These are phyloP conservation scores for Lipomyces orientalis DNA, from an alignment of 805 yeast genomes.

Conservation along the genomic window DNA sequence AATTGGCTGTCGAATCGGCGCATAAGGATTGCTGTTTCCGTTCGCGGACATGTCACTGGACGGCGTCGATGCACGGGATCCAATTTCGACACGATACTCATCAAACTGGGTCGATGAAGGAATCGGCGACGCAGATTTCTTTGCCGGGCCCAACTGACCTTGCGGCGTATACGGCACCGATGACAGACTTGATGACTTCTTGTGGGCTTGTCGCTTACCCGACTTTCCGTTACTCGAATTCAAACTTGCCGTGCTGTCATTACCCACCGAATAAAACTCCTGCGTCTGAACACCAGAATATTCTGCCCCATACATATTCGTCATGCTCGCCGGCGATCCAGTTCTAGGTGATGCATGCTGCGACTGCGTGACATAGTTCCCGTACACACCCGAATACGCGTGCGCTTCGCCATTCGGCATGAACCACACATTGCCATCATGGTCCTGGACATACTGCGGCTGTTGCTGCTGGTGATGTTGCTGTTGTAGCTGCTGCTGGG, in stretches of 20 bases:
- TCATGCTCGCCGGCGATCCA: constrained; percentile 16
- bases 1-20: constrained; percentile 44
- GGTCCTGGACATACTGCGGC: constrained; percentile 29
- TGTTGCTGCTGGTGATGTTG: constrained; percentile 10
- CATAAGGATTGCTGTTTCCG: constrained; percentile 11
- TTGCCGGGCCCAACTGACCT: background rate
- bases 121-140: background rate
- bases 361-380: background rate
- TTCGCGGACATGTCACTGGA: constrained; percentile 4
- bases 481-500: constrained; percentile 35
- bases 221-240: background rate
- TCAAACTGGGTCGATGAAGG: constrained; percentile 22
- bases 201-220: background rate
- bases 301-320: background rate
- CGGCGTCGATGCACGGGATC: constrained; percentile 6
- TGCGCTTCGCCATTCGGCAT: constrained; percentile 10
- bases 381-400: background rate
- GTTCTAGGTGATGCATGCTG: constrained; percentile 3
- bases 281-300: background rate
- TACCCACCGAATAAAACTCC: constrained; percentile 3
- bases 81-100: constrained; percentile 28
- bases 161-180: background rate
- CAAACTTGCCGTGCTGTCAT: constrained; percentile 15
- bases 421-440: constrained; percentile 27
- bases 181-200: constrained; percentile 11